Evolutionary conservation across 78 protist genomes (phyloP).

Genomic region (Monosiga brevicollis): DNA sequence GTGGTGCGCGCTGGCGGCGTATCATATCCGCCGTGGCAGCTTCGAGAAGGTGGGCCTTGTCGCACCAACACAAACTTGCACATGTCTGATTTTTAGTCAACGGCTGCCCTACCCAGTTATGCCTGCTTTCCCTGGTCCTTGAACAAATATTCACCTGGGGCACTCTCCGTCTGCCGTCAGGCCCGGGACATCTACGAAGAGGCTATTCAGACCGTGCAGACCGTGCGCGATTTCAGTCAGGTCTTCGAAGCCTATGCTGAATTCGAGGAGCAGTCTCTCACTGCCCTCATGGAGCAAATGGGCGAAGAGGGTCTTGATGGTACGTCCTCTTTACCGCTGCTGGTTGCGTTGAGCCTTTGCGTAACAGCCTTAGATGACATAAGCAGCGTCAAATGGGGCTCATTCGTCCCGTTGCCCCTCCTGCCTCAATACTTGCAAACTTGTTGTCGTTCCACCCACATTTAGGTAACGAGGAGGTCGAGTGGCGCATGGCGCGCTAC

Average conservation of each 20-base stretch:
- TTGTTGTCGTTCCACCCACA: too few species aligned
- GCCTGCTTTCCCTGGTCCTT: too few species aligned
- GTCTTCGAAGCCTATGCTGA: slow-evolving; percentile 90
- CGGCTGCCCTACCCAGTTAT: too few species aligned
- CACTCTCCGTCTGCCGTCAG: background rate
- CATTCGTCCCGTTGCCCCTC: too few species aligned
- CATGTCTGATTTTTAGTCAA: too few species aligned
- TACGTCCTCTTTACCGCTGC: too few species aligned
- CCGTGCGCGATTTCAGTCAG: slow-evolving; percentile 85
- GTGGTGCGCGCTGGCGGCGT: slow-evolving; percentile 90
- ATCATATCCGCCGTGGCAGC: slow-evolving; percentile 72
- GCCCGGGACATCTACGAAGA: slow-evolving; percentile 95
- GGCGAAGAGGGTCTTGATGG: background rate
- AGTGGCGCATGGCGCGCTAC: slow-evolving; percentile 61
- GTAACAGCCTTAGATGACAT: too few species aligned
- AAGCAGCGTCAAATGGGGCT: too few species aligned
- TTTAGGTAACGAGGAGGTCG: slow-evolving; percentile 51
- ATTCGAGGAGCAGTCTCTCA: slow-evolving; percentile 73
- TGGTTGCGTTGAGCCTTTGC: too few species aligned
- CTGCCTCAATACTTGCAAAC: too few species aligned
- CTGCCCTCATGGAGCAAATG: background rate
- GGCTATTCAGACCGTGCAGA: slow-evolving; percentile 64
- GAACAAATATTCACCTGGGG: too few species aligned
- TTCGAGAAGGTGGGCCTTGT: slow-evolving; percentile 83
- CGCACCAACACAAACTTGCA: too few species aligned